Conservation (phyloP, 2,329 filamentous ascomycete species). For the Falciphora oryzae region DNA sequence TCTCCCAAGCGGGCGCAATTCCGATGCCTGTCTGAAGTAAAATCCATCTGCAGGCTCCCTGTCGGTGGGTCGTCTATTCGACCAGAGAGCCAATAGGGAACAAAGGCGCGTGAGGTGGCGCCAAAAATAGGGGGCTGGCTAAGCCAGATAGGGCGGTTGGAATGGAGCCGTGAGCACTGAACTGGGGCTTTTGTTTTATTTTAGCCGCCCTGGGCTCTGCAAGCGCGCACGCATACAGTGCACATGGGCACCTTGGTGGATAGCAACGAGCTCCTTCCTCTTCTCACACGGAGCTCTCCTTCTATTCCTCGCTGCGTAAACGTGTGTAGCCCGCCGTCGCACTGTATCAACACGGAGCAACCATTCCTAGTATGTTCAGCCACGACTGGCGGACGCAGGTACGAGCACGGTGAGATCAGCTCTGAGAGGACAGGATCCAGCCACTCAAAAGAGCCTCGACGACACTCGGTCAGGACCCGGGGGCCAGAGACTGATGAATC, state of each 20-base stretch:
- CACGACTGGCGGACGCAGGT: neutral
- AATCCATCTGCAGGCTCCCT: neutral
- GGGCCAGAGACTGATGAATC: neutral
- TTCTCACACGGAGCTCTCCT: too few relatives aligned
- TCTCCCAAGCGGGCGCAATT: neutral
- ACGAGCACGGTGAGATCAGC: neutral
- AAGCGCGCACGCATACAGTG: neutral
- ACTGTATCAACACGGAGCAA: too few relatives aligned
- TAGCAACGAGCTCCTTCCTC: neutral
- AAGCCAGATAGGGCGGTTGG: neutral
- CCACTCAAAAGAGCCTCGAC: neutral
- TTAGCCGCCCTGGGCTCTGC: neutral
- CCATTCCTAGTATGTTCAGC: neutral
- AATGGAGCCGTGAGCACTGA: neutral
- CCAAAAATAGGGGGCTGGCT: too few relatives aligned
- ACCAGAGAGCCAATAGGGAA: too few relatives aligned
- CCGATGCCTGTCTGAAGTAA: neutral
- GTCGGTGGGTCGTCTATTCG: too few relatives aligned
- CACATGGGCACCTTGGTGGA: neutral
- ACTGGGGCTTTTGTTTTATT: neutral
- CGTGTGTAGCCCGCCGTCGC: too few relatives aligned
- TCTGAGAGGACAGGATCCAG: neutral
- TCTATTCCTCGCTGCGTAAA: neutral
- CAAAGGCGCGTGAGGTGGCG: too few relatives aligned
- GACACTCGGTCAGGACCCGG: neutral